Base-by-base conservation (phyloP, 2,329 filamentous ascomycete species). In the Fusarium scirpi region DNA sequence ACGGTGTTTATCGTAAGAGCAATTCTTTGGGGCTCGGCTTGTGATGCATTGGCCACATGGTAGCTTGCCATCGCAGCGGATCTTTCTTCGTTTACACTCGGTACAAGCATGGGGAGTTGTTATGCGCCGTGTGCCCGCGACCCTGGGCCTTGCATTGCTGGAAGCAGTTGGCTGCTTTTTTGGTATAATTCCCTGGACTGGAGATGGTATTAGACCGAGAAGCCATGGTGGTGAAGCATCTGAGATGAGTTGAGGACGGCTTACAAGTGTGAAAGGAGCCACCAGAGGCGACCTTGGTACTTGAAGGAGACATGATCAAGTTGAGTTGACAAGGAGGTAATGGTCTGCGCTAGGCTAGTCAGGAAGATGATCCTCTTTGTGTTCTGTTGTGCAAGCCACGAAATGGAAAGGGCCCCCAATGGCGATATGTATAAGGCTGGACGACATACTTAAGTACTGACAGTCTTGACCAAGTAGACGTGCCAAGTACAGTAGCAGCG, bases 41-140 rank as follows among this genome's bases (percentile, higher is more conserved):
- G 92, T 94, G 62, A 92, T 87, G 78, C 93, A 96, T 77, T 94
- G 92, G 40, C 92, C 91, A 77, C 93, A 96, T 13, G 93, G 93
- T 76, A 93, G 91, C 71, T 91, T 88, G 58, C 93, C 93, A 81
- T 94, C 92, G 77, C 93, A 96, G 69, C 93, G 90, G 60, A 95
- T 95, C 80, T 95, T 96, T 67, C 92, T 87, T 72, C 92, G 86
- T 76, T 94, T 90, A 81, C 92, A 94, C 74, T 92, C 91, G 49
- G 91, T 90, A 78, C 91, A 94, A 40, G 91, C 91, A 75, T 91
- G 85, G 27, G 85, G 84, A 62, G 85, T 87, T 38, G 85, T 87
- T 73, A 86, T 85, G 70, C 86, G 82, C 45, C 78, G 86, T 85
- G 49, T 81, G 11, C 79, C 77, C 11, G 74, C 76, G 38, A 79